These are phyloP conservation scores for Linnemannia hyalina DNA, from an alignment of 192 early-diverging fungal genomes.

Conservation along the genomic window DNA sequence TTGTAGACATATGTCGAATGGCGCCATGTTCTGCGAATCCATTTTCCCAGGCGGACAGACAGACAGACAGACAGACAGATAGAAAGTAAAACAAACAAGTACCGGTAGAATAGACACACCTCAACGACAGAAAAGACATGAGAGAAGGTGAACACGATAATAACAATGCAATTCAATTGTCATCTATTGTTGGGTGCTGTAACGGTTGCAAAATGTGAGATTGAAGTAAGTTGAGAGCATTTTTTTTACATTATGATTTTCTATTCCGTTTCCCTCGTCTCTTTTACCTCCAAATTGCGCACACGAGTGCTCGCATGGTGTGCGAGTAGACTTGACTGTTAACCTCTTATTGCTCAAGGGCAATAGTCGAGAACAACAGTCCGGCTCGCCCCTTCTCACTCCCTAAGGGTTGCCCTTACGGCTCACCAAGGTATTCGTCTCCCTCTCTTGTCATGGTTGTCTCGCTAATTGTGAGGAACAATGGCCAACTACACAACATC, in stretches of 20 bases:
- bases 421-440: too few relatives aligned
- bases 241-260: background rate
- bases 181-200: background rate
- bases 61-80: background rate
- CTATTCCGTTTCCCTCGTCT: background rate
- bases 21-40: background rate
- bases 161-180: background rate
- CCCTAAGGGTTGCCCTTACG: background rate
- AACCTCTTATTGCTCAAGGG: background rate
- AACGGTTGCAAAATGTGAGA: background rate
- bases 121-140: background rate
- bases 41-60: background rate
- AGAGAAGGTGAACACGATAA: background rate
- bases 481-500: too few relatives aligned
- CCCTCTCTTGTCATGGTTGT: too few relatives aligned
- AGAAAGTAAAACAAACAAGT: background rate
- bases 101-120: background rate
- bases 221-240: background rate
- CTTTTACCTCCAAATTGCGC: background rate
- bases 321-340: background rate
- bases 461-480: too few relatives aligned
- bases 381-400: background rate
- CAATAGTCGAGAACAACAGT: background rate
- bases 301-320: constrained; percentile 4
- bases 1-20: background rate